phyloP scores from a whole-genome alignment of 1,139 yeast genomes.

The Magnusiomyces paraingens region DNA sequence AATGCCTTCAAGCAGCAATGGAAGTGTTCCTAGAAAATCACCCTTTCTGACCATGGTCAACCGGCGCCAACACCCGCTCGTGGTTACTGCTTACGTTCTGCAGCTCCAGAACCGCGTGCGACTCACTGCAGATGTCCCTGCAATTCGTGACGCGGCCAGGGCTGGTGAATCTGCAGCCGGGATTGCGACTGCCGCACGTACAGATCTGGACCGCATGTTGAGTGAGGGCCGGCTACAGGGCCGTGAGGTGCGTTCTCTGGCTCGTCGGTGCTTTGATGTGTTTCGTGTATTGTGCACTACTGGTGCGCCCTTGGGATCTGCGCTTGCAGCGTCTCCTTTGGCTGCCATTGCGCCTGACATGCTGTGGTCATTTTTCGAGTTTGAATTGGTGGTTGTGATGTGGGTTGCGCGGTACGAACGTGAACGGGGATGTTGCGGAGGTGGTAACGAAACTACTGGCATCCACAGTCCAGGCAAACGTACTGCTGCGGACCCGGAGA shows the following conservation, averaged over 20 bases:
- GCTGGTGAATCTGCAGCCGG: conserved; percentile 24
- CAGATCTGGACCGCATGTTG: conserved; percentile 16
- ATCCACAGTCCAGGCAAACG: conserved; percentile 15
- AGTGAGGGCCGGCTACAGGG: conserved; percentile 10
- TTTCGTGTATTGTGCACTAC: conserved; percentile 22
- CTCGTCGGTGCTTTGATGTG: conserved; percentile 25
- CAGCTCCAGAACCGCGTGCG: conserved; percentile 23
- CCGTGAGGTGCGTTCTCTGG: conserved; percentile 13
- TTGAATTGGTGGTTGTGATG: conserved; percentile 27
- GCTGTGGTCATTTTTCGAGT: conserved; percentile 25
- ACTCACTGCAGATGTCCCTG: conserved; percentile 23
- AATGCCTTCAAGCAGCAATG: too few species aligned
- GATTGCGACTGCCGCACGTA: conserved; percentile 22
- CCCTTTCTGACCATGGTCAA: conserved; percentile 17
- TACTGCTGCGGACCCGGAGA: conserved; percentile 21
- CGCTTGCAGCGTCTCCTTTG: conserved; percentile 22
- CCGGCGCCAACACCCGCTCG: conserved; percentile 24
- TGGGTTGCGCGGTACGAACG: conserved; percentile 32
- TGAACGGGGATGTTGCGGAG: not conserved
- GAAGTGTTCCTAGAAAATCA: not conserved
- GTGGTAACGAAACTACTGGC: not conserved
- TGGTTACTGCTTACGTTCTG: conserved; percentile 20
- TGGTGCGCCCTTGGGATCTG: conserved; percentile 21
- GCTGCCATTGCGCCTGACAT: conserved; percentile 22
- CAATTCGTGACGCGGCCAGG: conserved; percentile 18